A percentile compares a stretch with the other conserved stretches of the same genome.
Conservation (phyloP, 192 early-diverging fungal genomes). For the Entophlyctis helioformis region DNA sequence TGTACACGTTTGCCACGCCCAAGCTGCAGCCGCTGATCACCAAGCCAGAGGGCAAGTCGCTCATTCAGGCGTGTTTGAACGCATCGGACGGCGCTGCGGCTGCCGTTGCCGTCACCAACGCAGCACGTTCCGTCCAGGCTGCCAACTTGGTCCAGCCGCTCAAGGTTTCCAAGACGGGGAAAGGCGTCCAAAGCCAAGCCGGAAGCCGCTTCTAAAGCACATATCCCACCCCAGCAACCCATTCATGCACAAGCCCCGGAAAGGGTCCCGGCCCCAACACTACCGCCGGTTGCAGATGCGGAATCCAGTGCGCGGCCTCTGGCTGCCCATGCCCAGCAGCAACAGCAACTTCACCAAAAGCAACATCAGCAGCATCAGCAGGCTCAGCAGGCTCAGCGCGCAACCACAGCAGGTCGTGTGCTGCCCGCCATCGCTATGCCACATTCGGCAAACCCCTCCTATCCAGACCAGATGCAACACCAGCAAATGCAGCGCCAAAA, state of each 20-base stretch:
- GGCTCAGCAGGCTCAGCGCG: slow-evolving; percentile 7
- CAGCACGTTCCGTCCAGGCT: background rate
- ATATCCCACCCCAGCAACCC: too few species aligned
- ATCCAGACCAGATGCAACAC: too few species aligned
- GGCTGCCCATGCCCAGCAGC: slow-evolving; percentile 6
- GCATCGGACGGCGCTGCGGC: too few species aligned
- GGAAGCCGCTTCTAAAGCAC: too few species aligned
- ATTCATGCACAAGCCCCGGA: too few species aligned
- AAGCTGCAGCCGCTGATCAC: slow-evolving; percentile 89
- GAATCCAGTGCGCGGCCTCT: background rate
- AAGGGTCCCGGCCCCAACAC: too few species aligned
- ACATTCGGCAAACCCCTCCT: too few species aligned
- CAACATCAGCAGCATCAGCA: slow-evolving; percentile 12
- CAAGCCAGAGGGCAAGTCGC: slow-evolving; percentile 79
- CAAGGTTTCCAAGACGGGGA: background rate
- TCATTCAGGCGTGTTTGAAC: slow-evolving; percentile 88
- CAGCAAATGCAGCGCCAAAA: too few species aligned
- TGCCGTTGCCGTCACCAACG: background rate
- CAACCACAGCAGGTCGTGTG: too few species aligned
- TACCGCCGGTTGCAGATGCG: background rate
- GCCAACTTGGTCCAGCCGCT: background rate
- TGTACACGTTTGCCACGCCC: slow-evolving; percentile 89
- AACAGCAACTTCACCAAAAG: slow-evolving; percentile 9
- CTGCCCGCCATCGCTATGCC: too few species aligned
- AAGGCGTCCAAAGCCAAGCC: too few species aligned